These are phyloP conservation scores for Boletales sp. DNA, from an alignment of 768 basidiomycete species.

Conservation along the genomic window DNA sequence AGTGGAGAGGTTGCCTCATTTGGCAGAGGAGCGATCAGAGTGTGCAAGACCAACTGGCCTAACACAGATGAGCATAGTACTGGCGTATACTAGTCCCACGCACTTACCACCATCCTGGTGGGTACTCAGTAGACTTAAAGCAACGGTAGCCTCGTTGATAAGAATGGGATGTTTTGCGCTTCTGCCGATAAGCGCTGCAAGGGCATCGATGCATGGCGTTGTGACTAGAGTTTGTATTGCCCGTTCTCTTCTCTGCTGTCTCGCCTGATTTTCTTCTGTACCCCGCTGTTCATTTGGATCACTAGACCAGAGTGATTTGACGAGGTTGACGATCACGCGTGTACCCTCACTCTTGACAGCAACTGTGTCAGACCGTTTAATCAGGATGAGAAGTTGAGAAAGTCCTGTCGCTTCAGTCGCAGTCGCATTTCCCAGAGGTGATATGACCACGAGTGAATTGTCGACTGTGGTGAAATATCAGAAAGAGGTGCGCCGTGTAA, in stretches of 20 bases:
- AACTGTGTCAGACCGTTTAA: constrained; percentile 74
- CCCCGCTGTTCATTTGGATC: constrained; percentile 33
- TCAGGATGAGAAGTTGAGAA: constrained; percentile 67
- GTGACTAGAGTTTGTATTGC: constrained; percentile 53
- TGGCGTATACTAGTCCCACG: background rate
- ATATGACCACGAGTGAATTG: constrained; percentile 50
- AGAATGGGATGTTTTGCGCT: constrained; percentile 81
- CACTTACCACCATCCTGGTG: constrained; percentile 61
- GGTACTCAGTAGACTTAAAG: constrained; percentile 72
- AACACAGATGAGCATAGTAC: constrained; percentile 8
- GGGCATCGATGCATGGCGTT: constrained; percentile 52
- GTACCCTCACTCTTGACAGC: constrained; percentile 88
- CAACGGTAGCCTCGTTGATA: constrained; percentile 86
- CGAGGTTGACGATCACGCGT: constrained; percentile 80
- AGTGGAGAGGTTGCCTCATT: constrained; percentile 35
- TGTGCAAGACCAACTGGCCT: constrained; percentile 64
- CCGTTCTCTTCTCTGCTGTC: constrained; percentile 47
- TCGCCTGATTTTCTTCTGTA: constrained; percentile 36
- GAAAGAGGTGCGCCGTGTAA: constrained; percentile 23
- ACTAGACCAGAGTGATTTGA: constrained; percentile 72
- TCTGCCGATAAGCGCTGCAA: constrained; percentile 69
- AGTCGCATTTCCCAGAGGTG: constrained; percentile 35
- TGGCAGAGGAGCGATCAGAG: constrained; percentile 50
- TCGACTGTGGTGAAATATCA: constrained; percentile 30
- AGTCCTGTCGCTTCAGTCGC: constrained; percentile 46